Conservation (phyloP, 208 protist genomes). For the Leishmania braziliensis region DNA sequence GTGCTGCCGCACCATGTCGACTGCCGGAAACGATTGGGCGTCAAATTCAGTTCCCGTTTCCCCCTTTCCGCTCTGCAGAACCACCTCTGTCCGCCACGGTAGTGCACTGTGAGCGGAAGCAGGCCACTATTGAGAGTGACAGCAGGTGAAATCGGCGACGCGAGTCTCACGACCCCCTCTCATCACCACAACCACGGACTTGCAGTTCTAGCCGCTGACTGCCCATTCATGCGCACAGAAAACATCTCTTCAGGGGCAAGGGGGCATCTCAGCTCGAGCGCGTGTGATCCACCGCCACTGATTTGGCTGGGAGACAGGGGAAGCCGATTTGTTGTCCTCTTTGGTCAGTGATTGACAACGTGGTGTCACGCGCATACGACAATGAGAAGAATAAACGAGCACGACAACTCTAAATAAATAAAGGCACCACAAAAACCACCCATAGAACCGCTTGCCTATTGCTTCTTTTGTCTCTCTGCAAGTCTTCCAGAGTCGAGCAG, state of each 20-base stretch:
- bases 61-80: background rate
- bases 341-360: background rate
- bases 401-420: background rate
- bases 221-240: background rate
- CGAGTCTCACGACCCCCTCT: background rate
- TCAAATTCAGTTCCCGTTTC: no score
- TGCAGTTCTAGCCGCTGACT: background rate
- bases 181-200: background rate
- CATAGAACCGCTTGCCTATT: background rate
- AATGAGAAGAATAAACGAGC: conserved; percentile 15
- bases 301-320: background rate
- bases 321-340: background rate
- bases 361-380: background rate
- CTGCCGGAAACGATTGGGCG: background rate
- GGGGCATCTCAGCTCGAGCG: background rate
- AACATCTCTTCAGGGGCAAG: background rate
- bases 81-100: background rate
- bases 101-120: background rate
- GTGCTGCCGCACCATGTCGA: background rate
- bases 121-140: background rate
- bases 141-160: background rate
- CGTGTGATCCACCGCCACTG: background rate
- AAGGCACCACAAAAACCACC: background rate
- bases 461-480: background rate
- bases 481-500: background rate